These are phyloP conservation scores for Septoria petroselini DNA, from an alignment of 2,329 filamentous ascomycete genomes.

Conservation along the genomic window DNA sequence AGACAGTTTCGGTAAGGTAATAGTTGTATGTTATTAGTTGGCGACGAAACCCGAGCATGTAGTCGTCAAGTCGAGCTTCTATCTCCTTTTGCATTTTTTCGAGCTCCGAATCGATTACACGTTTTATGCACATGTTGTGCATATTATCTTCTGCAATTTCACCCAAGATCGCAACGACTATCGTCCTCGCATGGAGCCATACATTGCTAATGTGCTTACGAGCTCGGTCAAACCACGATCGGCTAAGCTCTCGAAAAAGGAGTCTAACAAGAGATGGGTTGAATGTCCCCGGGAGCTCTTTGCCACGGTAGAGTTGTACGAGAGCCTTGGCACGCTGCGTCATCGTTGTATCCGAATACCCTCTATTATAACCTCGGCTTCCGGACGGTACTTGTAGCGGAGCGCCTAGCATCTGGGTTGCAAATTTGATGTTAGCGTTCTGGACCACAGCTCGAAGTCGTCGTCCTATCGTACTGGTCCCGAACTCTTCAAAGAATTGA, in stretches of 20 bases:
- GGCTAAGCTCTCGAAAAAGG: background rate
- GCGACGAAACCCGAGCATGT: background rate
- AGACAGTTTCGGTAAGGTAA: slow-evolving; percentile 11
- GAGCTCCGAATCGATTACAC: background rate
- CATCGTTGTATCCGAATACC: too few species aligned
- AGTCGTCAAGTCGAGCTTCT: background rate
- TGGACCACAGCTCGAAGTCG: too few species aligned
- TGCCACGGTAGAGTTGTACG: too few species aligned
- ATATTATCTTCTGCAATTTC: background rate
- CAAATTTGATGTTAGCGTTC: too few species aligned
- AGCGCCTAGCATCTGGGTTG: too few species aligned
- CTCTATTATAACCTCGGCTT: too few species aligned
- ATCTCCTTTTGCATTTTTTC: background rate
- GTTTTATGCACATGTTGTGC: background rate
- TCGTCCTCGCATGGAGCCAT: background rate
- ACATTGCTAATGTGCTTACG: background rate
- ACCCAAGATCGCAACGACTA: background rate
- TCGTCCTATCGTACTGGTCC: too few species aligned
- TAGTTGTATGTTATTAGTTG: slow-evolving; percentile 15
- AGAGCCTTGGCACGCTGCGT: too few species aligned
- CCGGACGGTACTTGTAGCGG: too few species aligned
- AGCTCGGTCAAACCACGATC: background rate
- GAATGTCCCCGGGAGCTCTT: too few species aligned
- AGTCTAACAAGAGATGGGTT: background rate
- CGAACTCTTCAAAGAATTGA: too few species aligned